Percentiles rank a stretch among this genome's conserved stretches.
phyloP scores from a whole-genome alignment of 768 basidiomycete genomes.

The Mycena rebaudengoi region DNA sequence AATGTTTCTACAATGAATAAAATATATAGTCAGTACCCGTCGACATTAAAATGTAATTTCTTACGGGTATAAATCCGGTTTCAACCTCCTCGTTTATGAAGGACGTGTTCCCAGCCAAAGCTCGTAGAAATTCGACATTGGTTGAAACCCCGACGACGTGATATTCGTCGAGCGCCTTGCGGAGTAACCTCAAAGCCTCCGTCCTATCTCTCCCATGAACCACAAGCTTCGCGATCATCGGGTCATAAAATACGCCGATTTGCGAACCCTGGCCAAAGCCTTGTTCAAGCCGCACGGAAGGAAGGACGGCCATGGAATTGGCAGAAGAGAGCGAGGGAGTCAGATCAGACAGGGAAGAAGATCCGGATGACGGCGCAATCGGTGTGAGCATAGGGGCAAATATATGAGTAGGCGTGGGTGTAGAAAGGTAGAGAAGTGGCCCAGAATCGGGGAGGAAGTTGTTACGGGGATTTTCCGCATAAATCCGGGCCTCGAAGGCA shows the following conservation, averaged over 20 bases:
- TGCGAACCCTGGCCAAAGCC: constrained; percentile 84
- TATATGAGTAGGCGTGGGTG: constrained; percentile 74
- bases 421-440: constrained; percentile 78
- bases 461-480: constrained; percentile 94
- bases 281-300: constrained; percentile 86
- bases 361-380: constrained; percentile 28
- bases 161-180: constrained; percentile 87
- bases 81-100: constrained; percentile 87
- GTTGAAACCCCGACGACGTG: constrained; percentile 91
- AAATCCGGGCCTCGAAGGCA: constrained; percentile 94
- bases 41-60: constrained; percentile 26
- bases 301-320: constrained; percentile 48
- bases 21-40: neutral
- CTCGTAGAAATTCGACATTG: constrained; percentile 88
- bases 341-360: constrained; percentile 34
- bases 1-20: constrained; percentile 77
- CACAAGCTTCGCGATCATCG: constrained; percentile 92
- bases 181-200: constrained; percentile 83
- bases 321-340: constrained; percentile 41
- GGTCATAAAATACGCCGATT: constrained; percentile 91
- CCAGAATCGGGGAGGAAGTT: constrained; percentile 95
- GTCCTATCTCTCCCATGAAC: constrained; percentile 86
- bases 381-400: constrained; percentile 63
- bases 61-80: constrained; percentile 89
- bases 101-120: constrained; percentile 76